Conservation (phyloP, 306 rosid species). For the Acacia crassicarpa region DNA sequence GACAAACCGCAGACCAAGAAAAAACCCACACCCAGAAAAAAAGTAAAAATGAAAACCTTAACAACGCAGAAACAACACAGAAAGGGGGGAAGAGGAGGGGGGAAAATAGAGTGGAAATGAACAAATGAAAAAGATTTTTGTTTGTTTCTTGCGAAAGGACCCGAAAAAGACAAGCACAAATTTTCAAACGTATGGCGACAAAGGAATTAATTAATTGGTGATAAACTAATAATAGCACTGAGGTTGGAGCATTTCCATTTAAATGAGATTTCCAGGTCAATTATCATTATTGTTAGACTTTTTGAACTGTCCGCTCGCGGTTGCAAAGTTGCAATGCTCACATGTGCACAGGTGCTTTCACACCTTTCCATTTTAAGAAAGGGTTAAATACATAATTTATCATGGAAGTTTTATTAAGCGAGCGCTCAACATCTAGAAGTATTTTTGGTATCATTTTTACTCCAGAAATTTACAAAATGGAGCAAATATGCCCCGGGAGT, state of each 20-base stretch:
- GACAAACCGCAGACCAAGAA: constrained; percentile 50
- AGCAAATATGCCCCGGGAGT: no score
- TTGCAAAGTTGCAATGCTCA: neutral
- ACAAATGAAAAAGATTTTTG: neutral
- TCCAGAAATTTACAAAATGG: no score
- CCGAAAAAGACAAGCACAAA: neutral
- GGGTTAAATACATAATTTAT: no score
- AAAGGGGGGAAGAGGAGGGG: neutral
- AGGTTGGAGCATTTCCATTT: neutral
- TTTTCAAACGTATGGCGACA: neutral
- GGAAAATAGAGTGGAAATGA: neutral
- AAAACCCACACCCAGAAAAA: constrained; percentile 18
- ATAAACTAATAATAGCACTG: neutral
- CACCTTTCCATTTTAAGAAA: no score
- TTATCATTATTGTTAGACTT: neutral
- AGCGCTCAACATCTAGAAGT: no score
- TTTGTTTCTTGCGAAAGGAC: neutral
- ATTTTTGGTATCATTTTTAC: no score
- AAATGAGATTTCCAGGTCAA: neutral
- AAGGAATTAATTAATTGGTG: neutral
- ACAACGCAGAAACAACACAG: neutral
- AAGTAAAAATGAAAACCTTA: neutral
- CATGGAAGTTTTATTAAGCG: no score
- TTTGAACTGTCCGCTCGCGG: neutral
- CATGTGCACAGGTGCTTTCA: neutral